Base-by-base conservation (phyloP, 768 basidiomycete species). In the Pholiota microspora region DNA sequence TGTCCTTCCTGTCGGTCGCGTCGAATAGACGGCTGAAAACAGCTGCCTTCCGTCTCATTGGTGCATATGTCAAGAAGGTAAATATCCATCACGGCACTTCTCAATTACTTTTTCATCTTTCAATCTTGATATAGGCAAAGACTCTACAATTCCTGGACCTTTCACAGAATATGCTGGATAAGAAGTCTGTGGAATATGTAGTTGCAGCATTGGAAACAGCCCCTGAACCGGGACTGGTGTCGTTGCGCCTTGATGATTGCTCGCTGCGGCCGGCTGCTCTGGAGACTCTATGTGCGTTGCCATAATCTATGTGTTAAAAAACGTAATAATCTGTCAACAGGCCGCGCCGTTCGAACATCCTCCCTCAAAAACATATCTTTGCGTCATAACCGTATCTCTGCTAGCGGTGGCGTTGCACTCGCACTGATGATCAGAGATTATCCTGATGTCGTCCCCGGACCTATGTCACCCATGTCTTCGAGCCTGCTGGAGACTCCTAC, bases 401-500 rank as follows among this genome's bases (percentile, higher is more conserved):
- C 86, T 0, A 81, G 89, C 0, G 94, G 94, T 29, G 94, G 89
- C 7, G 93, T 98, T 4, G 90, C 94, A 0, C 77, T 98, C 10
- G 94, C 96, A 0, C 79, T 97, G 49, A 95, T 99, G 92, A 94
- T 98, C 58, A 84, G 91, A 49, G 96, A 99, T 69, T 98, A 98
- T 65, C 92, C 93, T 3, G 93, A 97, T 59, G 78, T 87, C 38
- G 80, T 86, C 7, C 74, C 78, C 25, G 64, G 64, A 16, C 64
- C 71, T 6, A 48, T 70, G 27, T 67, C 75, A 1, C 65, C 75
- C 2, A 57, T 66, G 1, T 55, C 71, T 9, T 66, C 69, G 13
- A 62, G 53, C 38, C 25, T 59, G 49, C 59, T 61, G 16, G 57
- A 62, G 23, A 67, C 75, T 8, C 67, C 72, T 4, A 58, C 67